Evolutionary conservation across 2,329 filamentous ascomycete genomes (phyloP), one percentile per base, ranked within the genome.

Genomic region (Aspergillus aculeatus): DNA sequence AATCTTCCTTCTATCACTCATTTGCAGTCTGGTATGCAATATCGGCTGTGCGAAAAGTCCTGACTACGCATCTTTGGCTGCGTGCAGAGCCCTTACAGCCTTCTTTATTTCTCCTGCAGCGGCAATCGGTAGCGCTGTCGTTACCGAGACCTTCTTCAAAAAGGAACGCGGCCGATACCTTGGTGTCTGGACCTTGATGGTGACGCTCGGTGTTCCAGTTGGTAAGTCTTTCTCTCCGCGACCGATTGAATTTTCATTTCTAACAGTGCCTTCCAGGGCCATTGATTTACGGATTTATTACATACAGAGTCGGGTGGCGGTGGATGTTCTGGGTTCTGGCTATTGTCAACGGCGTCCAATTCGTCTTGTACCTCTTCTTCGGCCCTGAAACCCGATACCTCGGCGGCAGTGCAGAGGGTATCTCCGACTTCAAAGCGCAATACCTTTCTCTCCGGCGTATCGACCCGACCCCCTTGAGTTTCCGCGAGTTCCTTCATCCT

Each of bases 291-390:
- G 73, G 73, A 0, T 75, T 75, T n/a, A 83, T 86, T 0, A 78
- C 81, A 0, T 73, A 82, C 58, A 77, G 81, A 10, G 79, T 82
- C 14, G 80, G 81, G 0, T 86, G 83, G 57, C 77, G 81, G 16
- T 86, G 84, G 84, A 84, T 86, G 26, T 86, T 83, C 69, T 86
- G 81, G 78, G 78, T 82, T 23, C 71, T 86, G 23, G 82, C 83
- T 1, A 86, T 86, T 47, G 80, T 80, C 66, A 86, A 87, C 58
- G 82, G 77, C 50, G 79, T 78, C 6, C 84, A 87, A 64, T 79
- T 87, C 62, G 70, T 86, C 53, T 68, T 83, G 23, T 86, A 86
- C 67, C 68, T 86, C 57, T 82, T 86, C 68, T 65, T 85, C 23
- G 80, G 81, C 1, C 80, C 81, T 0, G 84, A 87, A 67, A 85